These are phyloP conservation scores for Tagetes erecta DNA, from an alignment of 129 eudicot species.

Conservation along the genomic window DNA sequence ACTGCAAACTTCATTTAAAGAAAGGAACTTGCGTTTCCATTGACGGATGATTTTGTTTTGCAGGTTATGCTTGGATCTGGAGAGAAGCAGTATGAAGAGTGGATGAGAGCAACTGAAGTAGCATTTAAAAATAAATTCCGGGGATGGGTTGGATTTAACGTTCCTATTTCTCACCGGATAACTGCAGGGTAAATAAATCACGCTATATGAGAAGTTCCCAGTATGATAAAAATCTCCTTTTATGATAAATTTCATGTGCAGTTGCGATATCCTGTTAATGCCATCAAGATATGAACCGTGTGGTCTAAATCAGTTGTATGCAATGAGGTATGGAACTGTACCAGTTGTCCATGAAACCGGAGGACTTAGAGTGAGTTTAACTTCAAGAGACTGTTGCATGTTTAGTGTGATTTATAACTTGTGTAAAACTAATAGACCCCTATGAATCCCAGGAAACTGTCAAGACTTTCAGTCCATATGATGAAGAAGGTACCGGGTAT, in stretches of 20 bases:
- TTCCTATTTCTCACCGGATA: slow-evolving; percentile 83
- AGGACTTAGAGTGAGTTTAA: slow-evolving; percentile 76
- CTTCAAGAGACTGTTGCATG: background rate
- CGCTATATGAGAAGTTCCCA: background rate
- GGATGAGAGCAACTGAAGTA: slow-evolving; percentile 83
- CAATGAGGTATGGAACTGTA: slow-evolving; percentile 91
- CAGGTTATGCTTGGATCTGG: slow-evolving; percentile 99
- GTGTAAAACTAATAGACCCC: background rate
- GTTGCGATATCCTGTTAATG: slow-evolving; percentile 85
- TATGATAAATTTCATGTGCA: slow-evolving; percentile 31
- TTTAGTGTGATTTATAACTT: background rate
- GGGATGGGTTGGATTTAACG: slow-evolving; percentile 95
- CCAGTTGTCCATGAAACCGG: slow-evolving; percentile 92
- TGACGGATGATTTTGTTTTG: slow-evolving; percentile 4
- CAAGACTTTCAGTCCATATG: background rate
- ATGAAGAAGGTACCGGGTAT: slow-evolving; percentile 15
- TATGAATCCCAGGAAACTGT: background rate
- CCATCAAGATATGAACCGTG: slow-evolving; percentile 97
- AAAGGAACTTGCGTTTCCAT: too few relatives aligned
- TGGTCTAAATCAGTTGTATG: slow-evolving; percentile 89
- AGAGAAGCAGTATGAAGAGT: slow-evolving; percentile 82
- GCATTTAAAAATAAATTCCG: slow-evolving; percentile 55
- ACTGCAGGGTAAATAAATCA: slow-evolving; percentile 72
- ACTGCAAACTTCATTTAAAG: background rate
- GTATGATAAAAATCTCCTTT: background rate